Base-by-base conservation (phyloP, 83 land plant species). In the Isoetes engelmannii region DNA sequence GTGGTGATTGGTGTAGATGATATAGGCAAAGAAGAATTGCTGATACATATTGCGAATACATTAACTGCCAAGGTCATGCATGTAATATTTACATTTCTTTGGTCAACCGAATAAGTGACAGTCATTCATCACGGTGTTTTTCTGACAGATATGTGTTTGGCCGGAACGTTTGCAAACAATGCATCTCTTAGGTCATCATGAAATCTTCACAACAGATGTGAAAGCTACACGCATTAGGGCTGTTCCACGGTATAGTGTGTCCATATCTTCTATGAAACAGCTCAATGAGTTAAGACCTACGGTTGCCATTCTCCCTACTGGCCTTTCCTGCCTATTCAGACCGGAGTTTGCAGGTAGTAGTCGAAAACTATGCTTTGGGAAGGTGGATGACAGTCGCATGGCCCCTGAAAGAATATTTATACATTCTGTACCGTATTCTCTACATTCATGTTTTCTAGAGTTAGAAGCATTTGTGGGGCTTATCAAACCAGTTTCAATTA, bases 1-100 rank as follows among this genome's bases (percentile, higher is more conserved):
- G 63, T 85, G n/a, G 63, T 87, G 19, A 82, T 87, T 72, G 88
- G 84, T 43, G 69, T 87, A 54, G 84, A 85, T 61, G 68, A 66
- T 8, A 64, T 87, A 57, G 91, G 91, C n/a, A 87, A 87, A 49
- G 91, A 87, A 68, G 84, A 87, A 57, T 82, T 87, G 57, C 65
- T 84, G 71, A 47, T 85, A 55, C 67, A 56, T 44, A 75, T 87
- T 60, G 72, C 91, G 41, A 45, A 61, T 5, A 48, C 69, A 42
- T 67, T 84, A 20, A 72, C 76, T 4, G 80, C 79, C 67, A 87
- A 87, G 88, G 91, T 87, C 20, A 13, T 44, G 50, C 46, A 17
- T 45, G 7, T 15, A 3, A 49, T 17, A 47, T 46, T 58, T 71
- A 64, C 9, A 37, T 13, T 69, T 42, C 9, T 54, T 57, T n/a